Evolutionary conservation across 345 rosid species (phyloP).

Genomic region (Draba incana): DNA sequence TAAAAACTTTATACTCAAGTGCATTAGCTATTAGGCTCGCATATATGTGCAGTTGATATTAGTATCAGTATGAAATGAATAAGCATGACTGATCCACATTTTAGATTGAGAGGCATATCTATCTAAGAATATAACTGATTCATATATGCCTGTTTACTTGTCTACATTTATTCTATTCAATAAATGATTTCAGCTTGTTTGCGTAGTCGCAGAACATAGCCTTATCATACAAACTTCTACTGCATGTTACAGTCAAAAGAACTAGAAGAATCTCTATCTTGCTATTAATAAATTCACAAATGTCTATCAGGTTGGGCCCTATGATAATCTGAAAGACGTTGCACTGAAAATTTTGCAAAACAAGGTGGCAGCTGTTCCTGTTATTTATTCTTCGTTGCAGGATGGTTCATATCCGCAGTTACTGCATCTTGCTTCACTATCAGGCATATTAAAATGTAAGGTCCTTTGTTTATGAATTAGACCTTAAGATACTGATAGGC

Average conservation of each 20-base stretch:
- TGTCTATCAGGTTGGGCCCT: conserved; percentile 82
- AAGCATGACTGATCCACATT: conserved; percentile 16
- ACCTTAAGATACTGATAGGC: conserved; percentile 21
- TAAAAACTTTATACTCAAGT: not conserved
- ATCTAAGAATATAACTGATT: conserved; percentile 11
- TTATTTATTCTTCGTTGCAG: conserved; percentile 56
- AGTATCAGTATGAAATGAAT: conserved; percentile 8
- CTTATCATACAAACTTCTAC: conserved; percentile 18
- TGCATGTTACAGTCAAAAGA: conserved; percentile 24
- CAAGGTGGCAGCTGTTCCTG: conserved; percentile 77
- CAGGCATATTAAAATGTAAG: conserved; percentile 92
- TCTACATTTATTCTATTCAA: conserved; percentile 11
- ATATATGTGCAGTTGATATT: not conserved
- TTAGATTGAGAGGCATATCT: conserved; percentile 14
- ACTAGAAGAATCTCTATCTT: conserved; percentile 12
- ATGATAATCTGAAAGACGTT: conserved; percentile 82
- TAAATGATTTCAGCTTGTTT: not conserved
- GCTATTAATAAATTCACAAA: conserved; percentile 20
- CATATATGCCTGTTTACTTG: conserved; percentile 11
- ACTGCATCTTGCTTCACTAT: conserved; percentile 89
- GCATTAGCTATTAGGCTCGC: conserved; percentile 2
- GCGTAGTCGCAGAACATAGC: conserved; percentile 7
- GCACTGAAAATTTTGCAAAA: conserved; percentile 79
- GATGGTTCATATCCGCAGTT: conserved; percentile 80
- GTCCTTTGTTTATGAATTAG: conserved; percentile 23